Conservation (phyloP, 352 stramenopile species). For the Globisporangium abappressorium region DNA sequence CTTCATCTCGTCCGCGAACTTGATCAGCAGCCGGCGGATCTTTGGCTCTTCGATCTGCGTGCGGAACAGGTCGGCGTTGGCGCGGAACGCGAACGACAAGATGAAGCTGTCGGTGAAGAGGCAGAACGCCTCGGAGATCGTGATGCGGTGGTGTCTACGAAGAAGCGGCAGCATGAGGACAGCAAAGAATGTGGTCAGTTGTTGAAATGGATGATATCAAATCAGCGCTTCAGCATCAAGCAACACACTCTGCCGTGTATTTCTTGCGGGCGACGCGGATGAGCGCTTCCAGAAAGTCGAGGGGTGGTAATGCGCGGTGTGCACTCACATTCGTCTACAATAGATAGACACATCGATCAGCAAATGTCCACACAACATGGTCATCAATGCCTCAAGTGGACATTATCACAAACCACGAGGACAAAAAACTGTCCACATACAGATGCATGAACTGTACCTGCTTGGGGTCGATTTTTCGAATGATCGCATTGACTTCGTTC, state of each 20-base stretch:
- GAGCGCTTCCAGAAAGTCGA: constrained; percentile 68
- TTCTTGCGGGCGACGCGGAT: constrained; percentile 59
- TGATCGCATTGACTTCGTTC: constrained; percentile 42
- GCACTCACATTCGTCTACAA: constrained; percentile 33
- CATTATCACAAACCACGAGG: not conserved
- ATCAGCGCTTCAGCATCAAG: too few species aligned
- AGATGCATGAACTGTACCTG: constrained; percentile 15
- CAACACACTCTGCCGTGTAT: constrained; percentile 55
- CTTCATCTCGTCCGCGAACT: constrained; percentile 58
- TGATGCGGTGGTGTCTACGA: constrained; percentile 49
- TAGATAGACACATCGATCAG: not conserved
- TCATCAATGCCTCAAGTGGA: not conserved
- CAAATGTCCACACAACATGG: not conserved
- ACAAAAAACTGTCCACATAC: not conserved
- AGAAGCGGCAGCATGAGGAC: not conserved
- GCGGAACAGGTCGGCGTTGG: constrained; percentile 68
- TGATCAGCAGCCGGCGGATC: constrained; percentile 58
- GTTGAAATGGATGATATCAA: not conserved
- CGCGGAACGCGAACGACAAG: constrained; percentile 68
- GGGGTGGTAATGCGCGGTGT: constrained; percentile 43
- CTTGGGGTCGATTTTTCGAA: constrained; percentile 50
- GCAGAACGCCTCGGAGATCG: constrained; percentile 73
- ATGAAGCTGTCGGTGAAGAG: constrained; percentile 75
- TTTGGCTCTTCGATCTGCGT: constrained; percentile 69
- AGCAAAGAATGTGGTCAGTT: not conserved